Base-by-base conservation (phyloP, 345 rosid genomes). In the Linum lewisii region DNA sequence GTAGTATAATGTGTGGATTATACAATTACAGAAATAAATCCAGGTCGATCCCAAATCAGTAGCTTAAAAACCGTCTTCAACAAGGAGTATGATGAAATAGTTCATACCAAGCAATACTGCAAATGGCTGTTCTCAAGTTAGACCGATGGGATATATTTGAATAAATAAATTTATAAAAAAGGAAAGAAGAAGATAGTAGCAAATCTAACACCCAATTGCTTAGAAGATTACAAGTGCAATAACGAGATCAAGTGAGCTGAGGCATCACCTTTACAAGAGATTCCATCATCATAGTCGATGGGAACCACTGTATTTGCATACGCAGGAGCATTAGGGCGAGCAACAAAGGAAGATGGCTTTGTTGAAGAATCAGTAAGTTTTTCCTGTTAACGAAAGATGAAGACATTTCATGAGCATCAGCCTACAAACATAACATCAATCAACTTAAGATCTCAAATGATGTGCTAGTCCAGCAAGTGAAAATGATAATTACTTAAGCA, bases 291-390 rank as follows among this genome's bases (percentile, higher is more conserved):
- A 57, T 68, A 65, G 61, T 73, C 82, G 54, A 61, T 25, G 36
- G 87, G 75, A 61, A 75, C 42, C 69, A 65, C 55, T 18, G 80
- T 63, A 52, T 73, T 59, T 34, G 74, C 75, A 67, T 64, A 68
- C 18, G 82, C 72, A 75, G 69, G 68, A 67, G 70, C 63, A 57
- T 68, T 77, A 52, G 82, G 65, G 52, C 62, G 67, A 23, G 70
- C 67, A 63, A 63, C 54, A 60, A 73, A 78, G 55, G 60, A 73
- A 58, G 75, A 65, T 16, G 72, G 45, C 72, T 78, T 78, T 52
- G 62, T 42, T 37, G 81, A 66, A 69, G 72, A 60, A 77, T 78
- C 87, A 24, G 59, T 64, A 60, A 69, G 72, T 76, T 76, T 80
- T 75, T 84, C 90, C 90, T 84, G 78, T 45, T 21, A 71, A 76